A percentile compares a stretch with the other conserved stretches of the same genome.
Conservation (phyloP, 2,329 filamentous ascomycete species). For the Exophiala lecanii-corni region DNA sequence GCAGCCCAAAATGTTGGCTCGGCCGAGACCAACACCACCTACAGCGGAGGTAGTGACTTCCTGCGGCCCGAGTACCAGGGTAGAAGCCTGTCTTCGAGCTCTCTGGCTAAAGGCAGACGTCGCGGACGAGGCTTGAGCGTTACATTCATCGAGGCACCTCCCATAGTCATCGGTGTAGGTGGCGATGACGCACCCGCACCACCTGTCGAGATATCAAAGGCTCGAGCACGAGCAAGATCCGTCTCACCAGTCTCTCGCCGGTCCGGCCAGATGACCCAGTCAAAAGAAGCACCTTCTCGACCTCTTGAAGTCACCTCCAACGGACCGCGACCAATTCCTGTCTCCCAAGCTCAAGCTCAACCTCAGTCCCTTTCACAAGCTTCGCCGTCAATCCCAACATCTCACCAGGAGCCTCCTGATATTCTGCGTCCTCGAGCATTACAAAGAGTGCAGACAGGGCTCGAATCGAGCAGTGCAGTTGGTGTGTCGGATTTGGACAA, state of each 20-base stretch:
- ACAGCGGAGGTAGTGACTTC: slow-evolving; percentile 8
- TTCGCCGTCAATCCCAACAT: neutral
- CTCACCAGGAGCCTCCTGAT: slow-evolving; percentile 14
- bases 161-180: slow-evolving; percentile 83
- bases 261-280: neutral
- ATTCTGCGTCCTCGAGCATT: slow-evolving; percentile 15
- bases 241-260: slow-evolving; percentile 16
- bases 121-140: slow-evolving; percentile 67
- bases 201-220: slow-evolving; percentile 61
- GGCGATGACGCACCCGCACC: slow-evolving; percentile 79
- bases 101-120: slow-evolving; percentile 31
- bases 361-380: too few relatives aligned
- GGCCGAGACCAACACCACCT: neutral
- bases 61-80: slow-evolving; percentile 20
- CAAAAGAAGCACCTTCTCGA: neutral
- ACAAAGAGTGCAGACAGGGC: slow-evolving; percentile 19
- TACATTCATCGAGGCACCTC: slow-evolving; percentile 65
- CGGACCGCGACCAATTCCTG: neutral
- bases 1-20: slow-evolving; percentile 24
- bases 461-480: slow-evolving; percentile 2
- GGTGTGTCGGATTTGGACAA: slow-evolving; percentile 15
- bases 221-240: slow-evolving; percentile 23
- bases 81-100: slow-evolving; percentile 26
- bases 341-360: neutral
- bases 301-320: neutral